Conservation (phyloP, 148 eudicot genomes). For the Vaccinium vitisidaea region DNA sequence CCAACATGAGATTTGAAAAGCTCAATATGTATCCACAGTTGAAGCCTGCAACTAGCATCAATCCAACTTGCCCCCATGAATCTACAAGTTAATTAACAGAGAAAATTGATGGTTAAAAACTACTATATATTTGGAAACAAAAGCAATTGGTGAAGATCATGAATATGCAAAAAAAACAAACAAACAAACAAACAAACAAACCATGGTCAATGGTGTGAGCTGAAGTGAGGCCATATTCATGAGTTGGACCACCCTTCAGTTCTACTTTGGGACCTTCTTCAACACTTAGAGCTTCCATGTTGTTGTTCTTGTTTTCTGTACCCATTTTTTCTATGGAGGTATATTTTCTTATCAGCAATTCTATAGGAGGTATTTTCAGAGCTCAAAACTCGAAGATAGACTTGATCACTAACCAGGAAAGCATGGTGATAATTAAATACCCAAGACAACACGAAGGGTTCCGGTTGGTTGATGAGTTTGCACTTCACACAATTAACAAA, state of each 20-base stretch:
- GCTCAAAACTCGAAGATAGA: background rate
- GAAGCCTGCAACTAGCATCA: conserved; percentile 51
- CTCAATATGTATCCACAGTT: conserved; percentile 59
- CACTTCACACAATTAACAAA: too few species aligned
- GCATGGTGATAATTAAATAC: background rate
- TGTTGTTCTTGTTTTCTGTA: conserved; percentile 16
- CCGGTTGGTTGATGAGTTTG: too few species aligned
- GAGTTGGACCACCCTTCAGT: background rate
- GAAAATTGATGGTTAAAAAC: too few species aligned
- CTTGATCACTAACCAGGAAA: background rate
- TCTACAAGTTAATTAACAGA: conserved; percentile 30
- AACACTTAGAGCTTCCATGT: conserved; percentile 21
- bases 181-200: too few species aligned
- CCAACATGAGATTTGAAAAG: conserved; percentile 54
- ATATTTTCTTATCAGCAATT: background rate
- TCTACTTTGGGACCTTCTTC: conserved; percentile 15
- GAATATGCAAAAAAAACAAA: background rate
- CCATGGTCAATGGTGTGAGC: conserved; percentile 47
- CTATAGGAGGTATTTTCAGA: background rate
- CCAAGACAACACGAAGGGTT: background rate
- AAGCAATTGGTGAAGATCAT: background rate
- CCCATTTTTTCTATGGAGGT: conserved; percentile 25
- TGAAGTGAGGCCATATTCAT: conserved; percentile 25
- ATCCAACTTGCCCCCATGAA: conserved; percentile 60
- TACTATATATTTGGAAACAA: background rate